Conservation (phyloP, 768 basidiomycete genomes). For the Leccinum subtestaceum region DNA sequence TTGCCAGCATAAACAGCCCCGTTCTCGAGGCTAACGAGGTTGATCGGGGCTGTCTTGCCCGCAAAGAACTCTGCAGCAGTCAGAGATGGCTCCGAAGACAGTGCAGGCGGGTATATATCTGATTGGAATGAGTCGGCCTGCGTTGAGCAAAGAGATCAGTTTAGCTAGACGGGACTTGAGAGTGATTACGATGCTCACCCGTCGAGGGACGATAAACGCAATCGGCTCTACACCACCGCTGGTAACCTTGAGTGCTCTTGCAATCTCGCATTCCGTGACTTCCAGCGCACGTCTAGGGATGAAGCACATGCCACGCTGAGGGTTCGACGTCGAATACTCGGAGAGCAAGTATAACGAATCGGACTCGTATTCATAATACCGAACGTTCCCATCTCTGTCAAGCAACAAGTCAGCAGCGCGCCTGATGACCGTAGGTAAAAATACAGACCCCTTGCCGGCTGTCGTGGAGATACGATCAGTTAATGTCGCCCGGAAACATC, state of each 20-base stretch:
- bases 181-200: constrained; percentile 44
- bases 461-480: neutral
- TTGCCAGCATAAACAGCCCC: constrained; percentile 43
- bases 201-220: constrained; percentile 92
- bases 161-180: neutral
- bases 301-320: constrained; percentile 97
- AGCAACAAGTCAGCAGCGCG: constrained; percentile 4
- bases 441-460: constrained; percentile 83
- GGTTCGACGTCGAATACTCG: constrained; percentile 87
- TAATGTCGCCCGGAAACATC: neutral
- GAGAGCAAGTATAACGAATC: constrained; percentile 74
- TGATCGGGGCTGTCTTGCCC: constrained; percentile 76
- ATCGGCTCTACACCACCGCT: constrained; percentile 80
- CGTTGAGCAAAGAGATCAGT: neutral
- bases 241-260: constrained; percentile 86
- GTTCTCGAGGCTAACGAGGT: constrained; percentile 77
- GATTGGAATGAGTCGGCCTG: constrained; percentile 95
- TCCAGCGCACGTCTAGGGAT: constrained; percentile 88
- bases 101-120: constrained; percentile 94
- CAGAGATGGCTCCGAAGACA: constrained; percentile 75
- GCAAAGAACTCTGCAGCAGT: constrained; percentile 83
- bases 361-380: constrained; percentile 94
- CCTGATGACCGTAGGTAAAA: neutral
- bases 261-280: constrained; percentile 92
- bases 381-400: constrained; percentile 88